phyloP scores from a whole-genome alignment of 306 rosid genomes.

The Cucurbita argyrosperma region DNA sequence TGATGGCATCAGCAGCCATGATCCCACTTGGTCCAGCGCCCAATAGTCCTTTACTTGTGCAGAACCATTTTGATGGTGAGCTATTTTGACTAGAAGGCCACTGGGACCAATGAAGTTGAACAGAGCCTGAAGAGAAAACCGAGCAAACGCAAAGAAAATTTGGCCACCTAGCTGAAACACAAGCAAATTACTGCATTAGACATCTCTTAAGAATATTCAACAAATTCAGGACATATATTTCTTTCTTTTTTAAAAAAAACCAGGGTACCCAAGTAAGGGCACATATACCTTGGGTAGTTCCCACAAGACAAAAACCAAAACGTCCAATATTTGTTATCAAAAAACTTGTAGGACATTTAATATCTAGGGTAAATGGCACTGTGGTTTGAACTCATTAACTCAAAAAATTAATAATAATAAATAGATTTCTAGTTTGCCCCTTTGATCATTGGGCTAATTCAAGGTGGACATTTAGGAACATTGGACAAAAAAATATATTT shows the following conservation, averaged over 20 bases:
- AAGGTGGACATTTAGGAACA: neutral
- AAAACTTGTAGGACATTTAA: neutral
- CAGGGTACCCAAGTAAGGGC: neutral
- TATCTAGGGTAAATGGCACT: neutral
- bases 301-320: neutral
- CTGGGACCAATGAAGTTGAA: constrained; percentile 97
- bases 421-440: neutral
- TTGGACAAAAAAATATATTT: neutral
- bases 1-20: constrained; percentile 97
- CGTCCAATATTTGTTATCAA: neutral
- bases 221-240: neutral
- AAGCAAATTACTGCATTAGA: constrained; percentile 23
- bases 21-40: constrained; percentile 99
- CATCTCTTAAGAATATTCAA: neutral
- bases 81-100: constrained; percentile 79
- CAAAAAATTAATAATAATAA: neutral
- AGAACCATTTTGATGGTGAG: constrained; percentile 66
- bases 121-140: constrained; percentile 94
- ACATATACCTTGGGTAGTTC: neutral
- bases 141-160: constrained; percentile 86
- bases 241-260: neutral
- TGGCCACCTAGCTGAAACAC: constrained; percentile 92
- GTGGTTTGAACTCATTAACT: neutral
- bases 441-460: neutral
- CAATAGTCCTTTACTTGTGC: constrained; percentile 90